Evolutionary conservation across 2,329 filamentous ascomycete species (phyloP).

Genomic region (Rutstroemia sp.): DNA sequence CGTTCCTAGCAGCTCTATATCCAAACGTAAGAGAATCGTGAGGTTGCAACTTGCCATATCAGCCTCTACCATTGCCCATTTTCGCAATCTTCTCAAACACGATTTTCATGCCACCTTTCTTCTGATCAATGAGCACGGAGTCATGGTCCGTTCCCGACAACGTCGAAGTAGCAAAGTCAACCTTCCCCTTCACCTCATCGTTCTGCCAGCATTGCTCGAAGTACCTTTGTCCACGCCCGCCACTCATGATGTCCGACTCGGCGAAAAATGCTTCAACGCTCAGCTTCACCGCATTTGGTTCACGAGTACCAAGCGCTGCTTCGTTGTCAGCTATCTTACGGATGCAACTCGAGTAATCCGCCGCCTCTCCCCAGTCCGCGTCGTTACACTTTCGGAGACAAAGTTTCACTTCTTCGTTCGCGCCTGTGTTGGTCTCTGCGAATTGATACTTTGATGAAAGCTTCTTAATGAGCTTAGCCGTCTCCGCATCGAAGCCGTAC

Average conservation of each 20-base stretch:
- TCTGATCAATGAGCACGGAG: slow-evolving; percentile 7
- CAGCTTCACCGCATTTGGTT: slow-evolving; percentile 12
- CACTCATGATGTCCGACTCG: slow-evolving; percentile 36
- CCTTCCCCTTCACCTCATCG: slow-evolving; percentile 21
- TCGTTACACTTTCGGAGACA: slow-evolving; percentile 22
- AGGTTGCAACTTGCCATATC: too few species aligned
- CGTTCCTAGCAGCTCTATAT: too few species aligned
- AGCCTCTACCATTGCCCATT: too few species aligned
- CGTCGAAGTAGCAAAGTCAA: slow-evolving; percentile 31
- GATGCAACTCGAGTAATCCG: slow-evolving; percentile 19
- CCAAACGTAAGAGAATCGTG: too few species aligned
- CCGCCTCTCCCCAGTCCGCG: slow-evolving; percentile 14
- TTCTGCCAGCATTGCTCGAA: slow-evolving; percentile 35
- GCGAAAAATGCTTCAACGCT: slow-evolving; percentile 27
- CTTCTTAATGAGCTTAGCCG: slow-evolving; percentile 13
- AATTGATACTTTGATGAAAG: slow-evolving; percentile 17
- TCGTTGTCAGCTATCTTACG: slow-evolving; percentile 11
- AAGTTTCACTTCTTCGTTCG: slow-evolving; percentile 25
- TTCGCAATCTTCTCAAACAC: too few species aligned
- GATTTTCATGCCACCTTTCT: too few species aligned
- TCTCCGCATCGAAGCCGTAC: slow-evolving; percentile 16
- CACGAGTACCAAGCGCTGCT: slow-evolving; percentile 11
- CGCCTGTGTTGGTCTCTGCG: slow-evolving; percentile 22
- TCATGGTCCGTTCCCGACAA: slow-evolving; percentile 36
- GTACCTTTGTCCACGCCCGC: slow-evolving; percentile 34